These are phyloP conservation scores for Starmera stellimalicola DNA, from an alignment of 1,139 yeast species.

Conservation along the genomic window DNA sequence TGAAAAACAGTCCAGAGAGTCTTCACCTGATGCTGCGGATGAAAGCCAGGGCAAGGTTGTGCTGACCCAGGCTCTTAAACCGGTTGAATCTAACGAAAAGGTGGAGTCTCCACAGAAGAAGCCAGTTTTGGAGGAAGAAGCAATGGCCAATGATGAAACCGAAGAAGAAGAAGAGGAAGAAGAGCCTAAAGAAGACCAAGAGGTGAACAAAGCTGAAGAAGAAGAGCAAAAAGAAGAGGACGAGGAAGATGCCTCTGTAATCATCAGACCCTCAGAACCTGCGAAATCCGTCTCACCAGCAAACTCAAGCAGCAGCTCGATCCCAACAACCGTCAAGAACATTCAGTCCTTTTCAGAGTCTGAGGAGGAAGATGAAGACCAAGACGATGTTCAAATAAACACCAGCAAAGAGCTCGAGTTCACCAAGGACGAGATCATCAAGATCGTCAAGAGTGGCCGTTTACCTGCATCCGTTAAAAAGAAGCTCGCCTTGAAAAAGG, in stretches of 20 bases:
- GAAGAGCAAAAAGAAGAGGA: slow-evolving; percentile 1
- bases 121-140: not conserved
- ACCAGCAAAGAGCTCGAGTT: too few species aligned
- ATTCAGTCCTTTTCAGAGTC: slow-evolving; percentile 14
- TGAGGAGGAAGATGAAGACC: slow-evolving; percentile 10
- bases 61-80: too few species aligned
- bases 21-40: too few species aligned
- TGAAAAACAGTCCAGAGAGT: too few species aligned
- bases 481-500: slow-evolving; percentile 23
- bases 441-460: slow-evolving; percentile 17
- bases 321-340: slow-evolving; percentile 5
- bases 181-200: not conserved
- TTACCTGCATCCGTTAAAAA: slow-evolving; percentile 24
- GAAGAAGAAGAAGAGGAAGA: not conserved
- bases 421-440: slow-evolving; percentile 14
- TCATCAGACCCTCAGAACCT: not conserved
- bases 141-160: not conserved
- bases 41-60: too few species aligned
- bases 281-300: not conserved
- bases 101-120: not conserved
- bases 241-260: not conserved
- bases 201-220: slow-evolving; percentile 2
- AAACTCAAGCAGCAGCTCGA: not conserved
- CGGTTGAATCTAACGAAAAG: too few species aligned
- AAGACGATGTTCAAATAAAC: slow-evolving; percentile 7